Evolutionary conservation across 2,329 filamentous ascomycete genomes (phyloP).

Genomic region (Tolypocladium sp.): DNA sequence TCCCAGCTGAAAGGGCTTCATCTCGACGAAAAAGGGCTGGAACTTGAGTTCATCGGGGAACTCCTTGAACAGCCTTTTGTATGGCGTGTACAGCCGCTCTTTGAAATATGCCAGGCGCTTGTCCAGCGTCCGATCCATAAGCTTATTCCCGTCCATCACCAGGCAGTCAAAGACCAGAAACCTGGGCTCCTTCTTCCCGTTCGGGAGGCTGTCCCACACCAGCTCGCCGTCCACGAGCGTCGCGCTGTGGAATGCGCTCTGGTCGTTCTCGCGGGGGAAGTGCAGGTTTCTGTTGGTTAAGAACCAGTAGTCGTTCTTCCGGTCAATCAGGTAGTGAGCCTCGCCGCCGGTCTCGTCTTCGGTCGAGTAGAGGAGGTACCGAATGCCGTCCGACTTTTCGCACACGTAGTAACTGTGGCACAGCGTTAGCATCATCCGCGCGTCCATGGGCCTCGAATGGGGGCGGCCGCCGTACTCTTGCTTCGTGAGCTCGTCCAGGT

Average conservation of each 20-base stretch:
- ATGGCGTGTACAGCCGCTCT: constrained; percentile 65
- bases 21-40: constrained; percentile 72
- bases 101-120: constrained; percentile 85
- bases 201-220: constrained; percentile 68
- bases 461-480: constrained; percentile 51
- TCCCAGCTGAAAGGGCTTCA: constrained; percentile 82
- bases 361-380: constrained; percentile 89
- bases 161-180: constrained; percentile 94
- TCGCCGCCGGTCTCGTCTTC: constrained; percentile 52
- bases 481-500: constrained; percentile 71
- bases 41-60: constrained; percentile 61
- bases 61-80: constrained; percentile 50
- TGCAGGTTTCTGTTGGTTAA: constrained; percentile 63
- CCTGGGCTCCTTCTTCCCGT: constrained; percentile 60
- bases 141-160: constrained; percentile 63
- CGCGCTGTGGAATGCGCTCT: constrained; percentile 60
- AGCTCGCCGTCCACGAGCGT: constrained; percentile 91
- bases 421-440: background rate
- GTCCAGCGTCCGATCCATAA: constrained; percentile 74
- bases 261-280: constrained; percentile 64
- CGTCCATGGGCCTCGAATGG: background rate
- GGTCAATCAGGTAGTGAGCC: constrained; percentile 87
- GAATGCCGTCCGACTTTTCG: constrained; percentile 95
- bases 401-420: constrained; percentile 79
- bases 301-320: constrained; percentile 95